Base-by-base conservation (phyloP, 495 filamentous ascomycete genomes). In the Neurospora sp. region DNA sequence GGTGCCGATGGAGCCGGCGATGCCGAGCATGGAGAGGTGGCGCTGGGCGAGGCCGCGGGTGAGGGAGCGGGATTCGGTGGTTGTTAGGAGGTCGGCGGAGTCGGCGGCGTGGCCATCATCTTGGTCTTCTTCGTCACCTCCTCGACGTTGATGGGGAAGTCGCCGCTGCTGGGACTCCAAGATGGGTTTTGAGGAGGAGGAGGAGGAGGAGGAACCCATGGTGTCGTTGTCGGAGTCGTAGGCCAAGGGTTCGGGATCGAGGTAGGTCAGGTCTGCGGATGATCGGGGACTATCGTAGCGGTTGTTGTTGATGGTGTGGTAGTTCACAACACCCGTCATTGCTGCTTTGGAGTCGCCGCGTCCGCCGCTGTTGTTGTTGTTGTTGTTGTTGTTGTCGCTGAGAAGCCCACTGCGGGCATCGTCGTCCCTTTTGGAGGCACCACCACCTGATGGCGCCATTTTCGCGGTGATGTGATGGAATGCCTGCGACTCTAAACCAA, bases 1-100 rank as follows among this genome's bases (percentile, higher is more conserved):
- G 1, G 90, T 92, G 48, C 90, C 83, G 71, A 85, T 84, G 38
- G 82, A 79, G 20, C 83, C 82, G 41, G 84, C 81, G 59, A 83
- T 81, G 73, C 80, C 84, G 48, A 84, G 81, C 83, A 85, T 85
- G 70, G 84, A 85, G 70, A 87, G 78, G 71, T 87, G 85, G 38
- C 85, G 81, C 74, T 85, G 82, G 48, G 77, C 79, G 6, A 85
- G 78, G 10, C 81, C 81, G 59, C 84, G 83, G 73, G 78, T 76
- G 40, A 86, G 81, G 35, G 81, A 75, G 69, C 79, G 78, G 61
- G 77, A 73, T 74, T 85, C 80, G 73, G 77, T 73, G 31, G 75
- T 73, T 9, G 82, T 83, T 37, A 78, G 61, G 37, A 79, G 73
- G 39, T 79, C 76, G 27, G 70, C 77, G 27, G 75, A 53, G 72